These are phyloP conservation scores for Erigeron philadelphicus DNA, from an alignment of 140 eudicot genomes.

Conservation along the genomic window DNA sequence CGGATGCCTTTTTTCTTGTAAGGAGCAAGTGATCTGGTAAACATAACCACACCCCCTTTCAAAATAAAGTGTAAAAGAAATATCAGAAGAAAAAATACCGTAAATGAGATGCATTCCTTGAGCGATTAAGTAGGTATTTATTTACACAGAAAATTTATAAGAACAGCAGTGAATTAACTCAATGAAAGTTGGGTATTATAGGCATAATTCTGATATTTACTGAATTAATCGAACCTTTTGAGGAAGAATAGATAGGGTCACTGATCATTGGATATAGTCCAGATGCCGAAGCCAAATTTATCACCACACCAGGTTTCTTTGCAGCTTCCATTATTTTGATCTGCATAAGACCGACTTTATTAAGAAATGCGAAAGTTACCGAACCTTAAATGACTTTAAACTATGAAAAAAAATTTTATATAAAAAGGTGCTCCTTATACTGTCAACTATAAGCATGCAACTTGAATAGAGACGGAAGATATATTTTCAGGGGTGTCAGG, in stretches of 20 bases:
- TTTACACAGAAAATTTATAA: too few relatives aligned
- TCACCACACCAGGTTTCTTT: slow-evolving; percentile 64
- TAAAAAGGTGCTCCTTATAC: background rate
- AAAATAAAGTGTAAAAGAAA: slow-evolving; percentile 20
- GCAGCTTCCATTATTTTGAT: slow-evolving; percentile 70
- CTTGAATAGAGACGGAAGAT: background rate
- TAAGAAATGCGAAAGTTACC: background rate
- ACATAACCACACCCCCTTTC: slow-evolving; percentile 81
- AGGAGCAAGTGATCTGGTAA: slow-evolving; percentile 68
- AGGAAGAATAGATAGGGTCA: slow-evolving; percentile 77
- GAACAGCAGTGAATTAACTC: too few relatives aligned
- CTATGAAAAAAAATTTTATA: background rate
- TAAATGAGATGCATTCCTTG: background rate
- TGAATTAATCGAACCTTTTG: slow-evolving; percentile 60
- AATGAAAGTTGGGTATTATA: background rate
- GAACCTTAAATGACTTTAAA: background rate
- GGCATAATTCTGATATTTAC: background rate
- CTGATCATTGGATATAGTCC: slow-evolving; percentile 71
- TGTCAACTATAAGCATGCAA: background rate
- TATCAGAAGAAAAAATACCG: background rate
- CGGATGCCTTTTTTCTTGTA: slow-evolving; percentile 85
- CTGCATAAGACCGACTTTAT: slow-evolving; percentile 32
- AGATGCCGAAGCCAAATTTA: slow-evolving; percentile 77
- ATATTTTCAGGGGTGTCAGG: too few relatives aligned
- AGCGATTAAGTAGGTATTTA: background rate